Base-by-base conservation (phyloP, 768 basidiomycete species). In the Hygrophoropsis aurantiaca region DNA sequence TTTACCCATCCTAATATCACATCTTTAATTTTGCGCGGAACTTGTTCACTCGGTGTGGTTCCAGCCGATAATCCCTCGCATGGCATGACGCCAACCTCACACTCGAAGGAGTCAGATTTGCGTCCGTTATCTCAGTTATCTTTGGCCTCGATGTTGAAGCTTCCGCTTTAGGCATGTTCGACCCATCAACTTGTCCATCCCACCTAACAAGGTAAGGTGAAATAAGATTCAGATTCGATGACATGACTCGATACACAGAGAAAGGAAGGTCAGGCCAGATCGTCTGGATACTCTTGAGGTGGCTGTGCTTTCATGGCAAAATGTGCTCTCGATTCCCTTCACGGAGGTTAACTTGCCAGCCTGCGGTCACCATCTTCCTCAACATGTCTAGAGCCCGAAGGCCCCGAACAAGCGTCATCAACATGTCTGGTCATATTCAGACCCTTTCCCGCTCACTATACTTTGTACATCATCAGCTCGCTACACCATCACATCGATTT, bases 161-260 rank as follows among this genome's bases (percentile, higher is more conserved):
- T 65, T 47, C 64, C 63, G 36, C 26, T 51, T 61, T 18, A 50
- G 55, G 64, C 25, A 65, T 6, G 1, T 47, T 11, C 5, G 60
- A 51, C 52, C 65, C 64, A 35, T 23, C 5, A 19, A 10, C 19
- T 46, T 5, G 45, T 30, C 39, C 27, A 5, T n/a, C 13, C 16
- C 4, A 3, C 46, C 40, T 26, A 13, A 47, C 42, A 30, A 4
- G 46, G 27, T 16, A 47, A 27, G 4, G 24, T 13, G 21, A 9
- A 43, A 25, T 25, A 47, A 44, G 27, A 26, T 33, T 42, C 43
- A 42, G 46, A 27, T 16, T 21, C 36, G 18, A 46, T 27, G 25
- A 23, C 18, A n/a, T 21, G 46, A 47, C 36, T 38, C 36, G 9
- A 16, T 6, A n/a, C 20, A 6, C 36, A 38, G 24, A 21, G 38